These are phyloP conservation scores for Linnemannia hyalina DNA, from an alignment of 192 early-diverging fungal genomes.

Conservation along the genomic window DNA sequence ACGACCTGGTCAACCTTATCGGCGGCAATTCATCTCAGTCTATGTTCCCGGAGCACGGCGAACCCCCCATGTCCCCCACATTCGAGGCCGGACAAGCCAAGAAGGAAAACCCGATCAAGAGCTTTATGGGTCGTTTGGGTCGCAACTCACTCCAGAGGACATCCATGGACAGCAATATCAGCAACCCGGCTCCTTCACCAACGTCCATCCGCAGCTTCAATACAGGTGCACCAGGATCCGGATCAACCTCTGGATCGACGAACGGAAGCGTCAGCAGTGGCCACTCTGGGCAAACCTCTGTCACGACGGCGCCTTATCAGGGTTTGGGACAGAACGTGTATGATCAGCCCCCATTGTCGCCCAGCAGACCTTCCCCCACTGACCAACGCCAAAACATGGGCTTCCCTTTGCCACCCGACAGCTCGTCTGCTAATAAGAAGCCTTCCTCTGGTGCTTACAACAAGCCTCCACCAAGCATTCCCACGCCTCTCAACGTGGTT, in stretches of 20 bases:
- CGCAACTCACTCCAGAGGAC: conserved; percentile 44
- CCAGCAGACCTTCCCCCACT: background rate
- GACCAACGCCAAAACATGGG: conserved; percentile 5
- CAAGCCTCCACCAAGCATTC: background rate
- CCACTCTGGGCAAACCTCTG: conserved; percentile 22
- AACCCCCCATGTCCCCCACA: conserved; percentile 23
- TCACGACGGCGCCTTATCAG: conserved; percentile 4
- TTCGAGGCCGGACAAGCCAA: conserved; percentile 12
- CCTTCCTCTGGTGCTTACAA: background rate
- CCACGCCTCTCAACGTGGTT: conserved; percentile 18
- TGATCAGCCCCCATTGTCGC: conserved; percentile 10
- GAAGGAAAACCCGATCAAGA: conserved; percentile 51
- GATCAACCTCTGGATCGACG: conserved; percentile 19
- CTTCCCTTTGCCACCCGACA: conserved; percentile 12
- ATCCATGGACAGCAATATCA: conserved; percentile 37
- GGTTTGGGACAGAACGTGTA: conserved; percentile 9
- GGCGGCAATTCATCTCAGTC: conserved; percentile 21
- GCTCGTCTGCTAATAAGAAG: background rate
- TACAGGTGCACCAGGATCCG: background rate
- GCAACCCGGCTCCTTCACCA: conserved; percentile 28
- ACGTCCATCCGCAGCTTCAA: conserved; percentile 48
- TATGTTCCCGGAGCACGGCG: conserved; percentile 17
- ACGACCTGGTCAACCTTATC: conserved; percentile 36
- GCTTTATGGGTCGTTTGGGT: conserved; percentile 50
- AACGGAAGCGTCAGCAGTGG: conserved; percentile 37